Evolutionary conservation across 371 early-diverging fungal species (phyloP).

Genomic region (Syncephalastrum racemosum): DNA sequence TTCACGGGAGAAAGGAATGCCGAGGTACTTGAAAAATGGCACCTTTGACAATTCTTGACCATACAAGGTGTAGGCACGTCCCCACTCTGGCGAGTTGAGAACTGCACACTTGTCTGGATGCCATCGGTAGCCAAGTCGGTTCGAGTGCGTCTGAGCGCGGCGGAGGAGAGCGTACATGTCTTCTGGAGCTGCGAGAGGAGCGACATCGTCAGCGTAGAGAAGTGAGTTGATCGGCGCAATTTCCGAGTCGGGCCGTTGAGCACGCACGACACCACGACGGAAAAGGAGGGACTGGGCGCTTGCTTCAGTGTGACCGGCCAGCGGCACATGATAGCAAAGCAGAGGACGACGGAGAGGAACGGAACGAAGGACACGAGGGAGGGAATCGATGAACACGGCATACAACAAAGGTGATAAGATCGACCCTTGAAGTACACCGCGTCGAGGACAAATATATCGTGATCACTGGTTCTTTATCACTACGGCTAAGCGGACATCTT

Average conservation of each 20-base stretch:
- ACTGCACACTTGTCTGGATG: slow-evolving; percentile 25
- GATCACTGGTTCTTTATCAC: background rate
- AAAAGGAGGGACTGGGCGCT: background rate
- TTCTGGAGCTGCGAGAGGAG: slow-evolving; percentile 8
- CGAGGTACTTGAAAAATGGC: slow-evolving; percentile 3
- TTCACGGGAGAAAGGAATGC: slow-evolving; percentile 5
- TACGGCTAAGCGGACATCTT: slow-evolving; percentile 5
- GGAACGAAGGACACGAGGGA: slow-evolving; percentile 11
- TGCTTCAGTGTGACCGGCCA: slow-evolving; percentile 1
- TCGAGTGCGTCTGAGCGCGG: slow-evolving; percentile 15
- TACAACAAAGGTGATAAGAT: slow-evolving; percentile 23
- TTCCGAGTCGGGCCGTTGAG: background rate
- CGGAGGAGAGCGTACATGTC: slow-evolving; percentile 11
- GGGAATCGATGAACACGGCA: slow-evolving; percentile 23
- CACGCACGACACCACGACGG: background rate
- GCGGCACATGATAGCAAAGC: background rate
- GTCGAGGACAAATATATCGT: slow-evolving; percentile 3
- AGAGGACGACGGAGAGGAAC: background rate
- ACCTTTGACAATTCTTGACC: slow-evolving; percentile 1
- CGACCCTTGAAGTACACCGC: slow-evolving; percentile 28
- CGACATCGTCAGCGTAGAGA: slow-evolving; percentile 20
- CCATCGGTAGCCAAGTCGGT: slow-evolving; percentile 21
- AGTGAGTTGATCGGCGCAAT: slow-evolving; percentile 7
- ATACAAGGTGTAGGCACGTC: background rate
- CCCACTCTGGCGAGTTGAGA: too few species aligned